phyloP scores from a whole-genome alignment of 768 basidiomycete genomes.

The Panus rudis region DNA sequence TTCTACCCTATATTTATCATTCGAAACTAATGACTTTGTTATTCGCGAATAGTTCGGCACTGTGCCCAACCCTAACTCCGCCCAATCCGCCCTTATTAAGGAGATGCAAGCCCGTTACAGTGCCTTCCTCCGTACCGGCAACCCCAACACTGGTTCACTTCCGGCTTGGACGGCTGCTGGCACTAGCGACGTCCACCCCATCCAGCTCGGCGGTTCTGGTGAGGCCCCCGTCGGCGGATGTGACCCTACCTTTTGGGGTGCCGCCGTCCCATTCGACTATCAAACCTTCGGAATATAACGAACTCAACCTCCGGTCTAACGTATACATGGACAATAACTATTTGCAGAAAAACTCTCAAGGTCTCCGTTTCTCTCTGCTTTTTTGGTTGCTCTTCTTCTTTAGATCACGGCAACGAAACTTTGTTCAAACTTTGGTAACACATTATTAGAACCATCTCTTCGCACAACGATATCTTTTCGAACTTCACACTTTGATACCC shows the following conservation, averaged over 20 bases:
- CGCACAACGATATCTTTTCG: too few relatives aligned
- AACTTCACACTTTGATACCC: too few relatives aligned
- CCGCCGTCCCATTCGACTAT: conserved; percentile 60
- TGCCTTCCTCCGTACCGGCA: conserved; percentile 58
- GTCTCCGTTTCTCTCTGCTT: too few relatives aligned
- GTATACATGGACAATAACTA: too few relatives aligned
- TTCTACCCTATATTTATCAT: conserved; percentile 1
- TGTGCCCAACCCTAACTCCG: conserved; percentile 42
- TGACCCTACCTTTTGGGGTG: conserved; percentile 62
- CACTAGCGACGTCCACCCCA: conserved; percentile 44
- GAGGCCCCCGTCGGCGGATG: conserved; percentile 51
- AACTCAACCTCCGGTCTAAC: too few relatives aligned
- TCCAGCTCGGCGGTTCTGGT: conserved; percentile 55
- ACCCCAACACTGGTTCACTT: conserved; percentile 48
- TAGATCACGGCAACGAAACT: too few relatives aligned
- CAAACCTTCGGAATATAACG: conserved; percentile 40
- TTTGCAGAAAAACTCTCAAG: too few relatives aligned
- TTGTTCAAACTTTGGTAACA: too few relatives aligned
- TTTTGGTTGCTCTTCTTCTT: too few relatives aligned
- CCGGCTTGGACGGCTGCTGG: conserved; percentile 49
- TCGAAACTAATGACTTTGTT: conserved; percentile 20
- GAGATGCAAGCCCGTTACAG: conserved; percentile 67
- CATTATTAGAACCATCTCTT: too few relatives aligned
- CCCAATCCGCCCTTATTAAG: conserved; percentile 50
- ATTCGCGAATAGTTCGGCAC: conserved; percentile 49